Evolutionary conservation across 306 rosid species (phyloP).

Genomic region (Fragaria nilgerrensis): DNA sequence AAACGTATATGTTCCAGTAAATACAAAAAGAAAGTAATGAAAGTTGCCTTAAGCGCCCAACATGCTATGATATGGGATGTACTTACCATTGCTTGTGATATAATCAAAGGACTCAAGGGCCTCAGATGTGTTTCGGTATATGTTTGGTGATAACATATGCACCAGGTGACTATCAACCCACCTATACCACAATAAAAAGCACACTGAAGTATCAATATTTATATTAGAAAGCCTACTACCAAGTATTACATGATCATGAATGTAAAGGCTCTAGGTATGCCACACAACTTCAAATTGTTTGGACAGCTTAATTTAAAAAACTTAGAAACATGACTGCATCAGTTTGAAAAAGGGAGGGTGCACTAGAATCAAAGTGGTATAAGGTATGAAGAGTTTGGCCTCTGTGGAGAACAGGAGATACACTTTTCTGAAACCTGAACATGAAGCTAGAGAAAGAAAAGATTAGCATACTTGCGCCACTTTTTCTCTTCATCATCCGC

Average conservation of each 20-base stretch:
- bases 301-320: neutral
- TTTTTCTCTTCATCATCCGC: slow-evolving; percentile 74
- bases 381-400: neutral
- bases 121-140: slow-evolving; percentile 81
- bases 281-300: neutral
- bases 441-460: slow-evolving; percentile 9
- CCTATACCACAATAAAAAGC: slow-evolving; percentile 44
- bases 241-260: neutral
- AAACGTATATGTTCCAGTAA: neutral
- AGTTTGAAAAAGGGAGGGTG: neutral
- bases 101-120: slow-evolving; percentile 94
- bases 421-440: neutral
- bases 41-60: neutral
- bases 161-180: slow-evolving; percentile 96
- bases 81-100: slow-evolving; percentile 81
- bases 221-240: neutral
- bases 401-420: neutral
- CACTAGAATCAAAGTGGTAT: neutral
- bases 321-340: neutral
- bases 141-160: slow-evolving; percentile 86
- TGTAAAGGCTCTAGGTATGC: neutral
- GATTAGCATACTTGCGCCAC: slow-evolving; percentile 73
- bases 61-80: neutral
- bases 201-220: slow-evolving; percentile 10
- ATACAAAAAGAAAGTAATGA: neutral